Evolutionary conservation across 169 alveolate genomes (phyloP), one percentile per base, ranked within the genome.

Genomic region (Plasmodium billcollinsi): DNA sequence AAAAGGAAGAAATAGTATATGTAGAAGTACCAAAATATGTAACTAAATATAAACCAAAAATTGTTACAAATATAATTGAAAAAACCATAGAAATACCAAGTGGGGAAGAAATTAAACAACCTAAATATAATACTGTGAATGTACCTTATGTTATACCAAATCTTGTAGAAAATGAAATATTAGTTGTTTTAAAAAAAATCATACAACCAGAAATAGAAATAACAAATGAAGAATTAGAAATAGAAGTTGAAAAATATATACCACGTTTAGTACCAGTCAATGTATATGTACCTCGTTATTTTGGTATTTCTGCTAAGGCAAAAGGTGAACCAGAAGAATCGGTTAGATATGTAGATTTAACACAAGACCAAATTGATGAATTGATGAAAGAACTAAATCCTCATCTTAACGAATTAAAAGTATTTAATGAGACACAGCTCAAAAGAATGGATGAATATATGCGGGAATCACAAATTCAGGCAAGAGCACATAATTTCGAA

Each of bases 261-360:
- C 91, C 91, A 2, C 47, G 62, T 29, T 50, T 80, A 58, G 63
- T 80, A 1, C 91, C 91, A 6, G 91, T 80, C 0, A 80, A 80
- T 69, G 91, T 80, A 0, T 80, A 80, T 80, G 71, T 80, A 2
- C 91, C 91, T 54, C 73, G 85, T 24, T 80, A 80, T 47, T 80
- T 54, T 80, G 72, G 61, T 4, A 29, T 80, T 18, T 80, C 91
- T 9, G 91, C 91, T 29, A 54, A 67, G 52, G 71, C 58, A 45
- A 43, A 20, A 1, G 91, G 58, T 7, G 91, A 54, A 54, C 65
- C 21, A 7, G 56, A 80, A 47, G 14, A 67, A 8, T 18, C 59
- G 0, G 47, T 80, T 18, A 20, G 47, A 8, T 33, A 80, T 18
- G 73, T 69, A 4, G 59, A 56, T 47, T 71, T 80, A 15, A 18